Evolutionary conservation across 495 filamentous ascomycete species (phyloP), one percentile per base, ranked within the genome.

Genomic region (Bryoglossum gracile): DNA sequence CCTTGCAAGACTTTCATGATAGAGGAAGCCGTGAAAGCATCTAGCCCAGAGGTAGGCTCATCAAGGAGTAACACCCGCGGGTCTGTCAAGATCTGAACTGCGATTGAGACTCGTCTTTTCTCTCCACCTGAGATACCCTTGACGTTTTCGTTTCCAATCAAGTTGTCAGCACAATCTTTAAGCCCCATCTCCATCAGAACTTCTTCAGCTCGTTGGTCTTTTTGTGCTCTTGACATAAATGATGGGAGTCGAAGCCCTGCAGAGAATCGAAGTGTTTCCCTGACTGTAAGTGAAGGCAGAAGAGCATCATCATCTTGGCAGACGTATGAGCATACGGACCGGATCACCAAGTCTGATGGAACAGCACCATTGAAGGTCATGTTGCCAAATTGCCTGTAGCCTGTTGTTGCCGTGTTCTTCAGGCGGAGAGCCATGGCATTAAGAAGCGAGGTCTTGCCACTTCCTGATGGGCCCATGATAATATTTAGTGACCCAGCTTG

Each of bases 81-180:
- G 38, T 86, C 82, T 3, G 82, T 86, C 22, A 87, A 69, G 46
- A 88, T 79, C 53, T 89, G 84, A 6, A 86, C 77, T 3, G 82
- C 85, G 55, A 89, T 88, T 4, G 81, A 79, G 8, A 87, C 81
- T 49, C 84, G 68, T 18, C 84, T 68, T 62, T 87, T 87, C 64
- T 89, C 84, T 18, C 84, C 84, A 9, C 84, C 84, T 38, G 81
- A 86, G 44, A 88, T 87, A 0, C 85, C 85, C 58, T 87, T 89
- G 47, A 81, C 67, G 17, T 83, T 64, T 4, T 86, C 80, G 55
- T 73, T 79, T 16, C 84, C 84, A 32, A 89, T 78, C 0, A 86
- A 56, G 43, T 84, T 84, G 56, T 87, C 80, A 1, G 84, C 84
- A 51, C 84, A 87, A 53, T 87, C 84, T 52, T 84, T 84, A 4